phyloP scores from a whole-genome alignment of 768 basidiomycete species.

The Amanita subjunquillea region DNA sequence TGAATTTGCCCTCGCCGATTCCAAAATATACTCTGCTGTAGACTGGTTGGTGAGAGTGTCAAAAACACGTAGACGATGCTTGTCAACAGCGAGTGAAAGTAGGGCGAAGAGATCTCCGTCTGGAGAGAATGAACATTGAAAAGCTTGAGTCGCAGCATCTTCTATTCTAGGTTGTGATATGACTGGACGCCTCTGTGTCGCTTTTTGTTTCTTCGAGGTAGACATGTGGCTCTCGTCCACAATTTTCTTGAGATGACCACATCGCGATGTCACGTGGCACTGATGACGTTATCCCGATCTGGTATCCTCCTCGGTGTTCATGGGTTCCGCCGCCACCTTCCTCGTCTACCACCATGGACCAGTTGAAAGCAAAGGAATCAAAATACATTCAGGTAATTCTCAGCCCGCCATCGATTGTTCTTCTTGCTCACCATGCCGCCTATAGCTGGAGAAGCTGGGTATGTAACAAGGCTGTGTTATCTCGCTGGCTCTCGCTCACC shows the following conservation, averaged over 20 bases:
- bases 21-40: constrained; percentile 46
- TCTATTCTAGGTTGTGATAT: constrained; percentile 47
- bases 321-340: not conserved
- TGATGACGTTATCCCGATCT: constrained; percentile 1
- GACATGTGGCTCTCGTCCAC: constrained; percentile 18
- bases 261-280: not conserved
- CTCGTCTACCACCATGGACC: constrained; percentile 6
- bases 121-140: constrained; percentile 51
- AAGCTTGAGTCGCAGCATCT: constrained; percentile 29
- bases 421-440: constrained; percentile 5
- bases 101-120: constrained; percentile 47
- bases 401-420: not conserved
- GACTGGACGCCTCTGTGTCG: constrained; percentile 41
- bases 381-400: constrained; percentile 45
- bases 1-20: constrained; percentile 43
- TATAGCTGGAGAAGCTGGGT: constrained; percentile 85
- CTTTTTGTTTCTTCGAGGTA: constrained; percentile 38
- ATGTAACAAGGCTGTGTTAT: constrained; percentile 4
- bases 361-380: constrained; percentile 4
- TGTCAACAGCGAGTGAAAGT: constrained; percentile 58
- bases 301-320: not conserved
- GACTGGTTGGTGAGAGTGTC: constrained; percentile 45
- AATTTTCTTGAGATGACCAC: not conserved
- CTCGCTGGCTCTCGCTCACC: constrained; percentile 1
- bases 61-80: constrained; percentile 59